Evolutionary conservation across 805 yeast genomes (phyloP), one percentile per base, ranked within the genome.

Genomic region (Ogataea kodamae): DNA sequence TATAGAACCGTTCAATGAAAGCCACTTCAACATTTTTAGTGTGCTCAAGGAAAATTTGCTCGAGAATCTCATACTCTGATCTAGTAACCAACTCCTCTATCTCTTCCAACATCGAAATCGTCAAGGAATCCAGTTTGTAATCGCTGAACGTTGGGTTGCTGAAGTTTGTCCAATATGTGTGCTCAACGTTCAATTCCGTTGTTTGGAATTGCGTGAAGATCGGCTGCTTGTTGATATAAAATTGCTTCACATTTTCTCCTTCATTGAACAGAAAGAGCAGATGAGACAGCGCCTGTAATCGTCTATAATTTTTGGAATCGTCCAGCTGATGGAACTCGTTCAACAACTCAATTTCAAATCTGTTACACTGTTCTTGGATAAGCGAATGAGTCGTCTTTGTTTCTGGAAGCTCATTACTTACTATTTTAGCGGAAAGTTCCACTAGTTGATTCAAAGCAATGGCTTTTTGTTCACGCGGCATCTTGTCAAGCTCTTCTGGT

Each of bases 191-290:
- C 29, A 44, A 22, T 36, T 36, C 46, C n/a, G 41, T 33, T 12
- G 40, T 67, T 46, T 38, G 74, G 71, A 42, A 70, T 62, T 50
- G 43, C 11, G 68, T 65, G 56, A 89, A 82, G 39, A 81, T 72
- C 30, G 78, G 82, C 52, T 84, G 86, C 52, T 84, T 87, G 18
- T 76, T 78, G 25, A 89, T 83, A 60, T 85, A 90, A 30, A 81
- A 77, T 52, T 81, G 86, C 6, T 86, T 81, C 6, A 89, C 90
- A 39, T 81, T 78, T 8, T 74, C 69, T 9, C 96, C 96, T 12
- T 87, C 90, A 52, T 90, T 89, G 64, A 79, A 90, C 41, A 78
- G 84, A 33, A 78, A 73, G 30, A 89, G 65, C 11, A 88, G 74
- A 31, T 75, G 76, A 0, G 96, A 86, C 16, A 79, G 72, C 37